Evolutionary conservation across 495 filamentous ascomycete species (phyloP).

Genomic region (Lentithecium fluviatile): DNA sequence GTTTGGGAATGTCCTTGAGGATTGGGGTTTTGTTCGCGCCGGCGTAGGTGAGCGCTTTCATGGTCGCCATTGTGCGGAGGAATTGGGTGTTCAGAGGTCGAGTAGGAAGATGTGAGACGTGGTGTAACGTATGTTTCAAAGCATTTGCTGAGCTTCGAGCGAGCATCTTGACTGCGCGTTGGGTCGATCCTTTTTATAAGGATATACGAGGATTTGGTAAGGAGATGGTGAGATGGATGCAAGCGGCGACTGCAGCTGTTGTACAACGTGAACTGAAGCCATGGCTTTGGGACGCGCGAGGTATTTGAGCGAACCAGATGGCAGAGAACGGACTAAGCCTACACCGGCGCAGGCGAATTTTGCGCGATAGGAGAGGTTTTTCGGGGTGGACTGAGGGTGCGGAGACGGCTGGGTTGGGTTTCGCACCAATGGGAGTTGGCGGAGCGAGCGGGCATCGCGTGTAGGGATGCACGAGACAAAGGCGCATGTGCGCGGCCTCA

Average conservation of each 20-base stretch:
- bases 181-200: too few species aligned
- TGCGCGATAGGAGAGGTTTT: neutral
- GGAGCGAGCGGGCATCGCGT: neutral
- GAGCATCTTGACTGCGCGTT: neutral
- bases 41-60: constrained; percentile 36
- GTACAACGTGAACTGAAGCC: neutral
- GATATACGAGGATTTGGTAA: neutral
- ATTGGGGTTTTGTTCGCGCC: constrained; percentile 7
- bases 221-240: neutral
- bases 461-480: neutral
- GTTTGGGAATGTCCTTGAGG: constrained; percentile 17
- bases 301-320: too few species aligned
- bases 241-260: neutral
- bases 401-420: too few species aligned
- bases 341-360: neutral
- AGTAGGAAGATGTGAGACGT: constrained; percentile 6
- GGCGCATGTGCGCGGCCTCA: neutral
- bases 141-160: neutral
- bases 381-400: neutral
- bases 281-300: neutral
- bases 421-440: too few species aligned
- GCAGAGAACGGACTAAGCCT: too few species aligned
- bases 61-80: constrained; percentile 15
- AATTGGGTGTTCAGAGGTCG: constrained; percentile 3
- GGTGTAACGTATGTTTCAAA: constrained; percentile 4